phyloP scores from a whole-genome alignment of 306 rosid genomes.

The Purshia tridentata region DNA sequence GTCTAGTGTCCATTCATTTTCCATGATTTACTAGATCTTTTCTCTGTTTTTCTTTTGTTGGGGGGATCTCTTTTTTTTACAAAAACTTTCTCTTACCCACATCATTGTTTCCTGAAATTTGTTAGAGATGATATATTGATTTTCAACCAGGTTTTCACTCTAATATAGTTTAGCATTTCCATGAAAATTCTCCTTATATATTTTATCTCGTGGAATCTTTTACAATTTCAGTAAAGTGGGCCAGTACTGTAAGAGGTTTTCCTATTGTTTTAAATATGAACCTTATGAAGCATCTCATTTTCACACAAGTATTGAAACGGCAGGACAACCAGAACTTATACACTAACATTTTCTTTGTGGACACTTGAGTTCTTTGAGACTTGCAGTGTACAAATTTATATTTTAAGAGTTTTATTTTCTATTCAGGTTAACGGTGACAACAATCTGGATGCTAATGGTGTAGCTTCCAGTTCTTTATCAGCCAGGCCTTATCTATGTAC shows the following conservation, averaged over 20 bases:
- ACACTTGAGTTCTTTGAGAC: not conserved
- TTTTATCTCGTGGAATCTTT: not conserved
- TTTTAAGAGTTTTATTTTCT: conserved; percentile 8
- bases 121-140: not conserved
- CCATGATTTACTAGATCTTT: not conserved
- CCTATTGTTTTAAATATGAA: not conserved
- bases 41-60: too few relatives aligned
- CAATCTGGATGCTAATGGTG: conserved; percentile 32
- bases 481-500: conserved; percentile 81
- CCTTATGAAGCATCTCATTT: not conserved
- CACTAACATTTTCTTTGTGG: not conserved
- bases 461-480: conserved; percentile 29
- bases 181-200: not conserved
- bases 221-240: not conserved
- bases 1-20: not conserved
- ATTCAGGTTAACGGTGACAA: conserved; percentile 55
- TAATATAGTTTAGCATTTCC: not conserved
- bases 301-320: not conserved
- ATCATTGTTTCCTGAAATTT: not conserved
- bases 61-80: not conserved
- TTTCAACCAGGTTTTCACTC: not conserved
- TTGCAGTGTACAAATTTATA: conserved; percentile 5
- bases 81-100: not conserved
- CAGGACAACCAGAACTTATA: not conserved
- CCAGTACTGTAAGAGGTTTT: not conserved